Conservation (phyloP, 192 early-diverging fungal species). For the Coemansia sp. region DNA sequence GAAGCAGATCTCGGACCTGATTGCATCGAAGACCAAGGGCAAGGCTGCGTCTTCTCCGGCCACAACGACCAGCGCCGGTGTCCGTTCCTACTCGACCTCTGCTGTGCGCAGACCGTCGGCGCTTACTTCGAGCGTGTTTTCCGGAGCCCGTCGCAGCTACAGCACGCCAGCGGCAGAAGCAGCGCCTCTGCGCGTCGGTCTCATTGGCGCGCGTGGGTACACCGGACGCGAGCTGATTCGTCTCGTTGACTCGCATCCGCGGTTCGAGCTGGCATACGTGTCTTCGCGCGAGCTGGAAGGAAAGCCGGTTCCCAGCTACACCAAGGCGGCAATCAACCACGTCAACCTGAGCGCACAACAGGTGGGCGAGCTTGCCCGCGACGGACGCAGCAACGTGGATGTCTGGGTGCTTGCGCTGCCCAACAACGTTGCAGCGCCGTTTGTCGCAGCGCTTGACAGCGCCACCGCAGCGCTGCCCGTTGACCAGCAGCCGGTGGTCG, state of each 20-base stretch:
- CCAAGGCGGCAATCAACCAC: slow-evolving; percentile 62
- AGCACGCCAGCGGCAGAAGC: slow-evolving; percentile 45
- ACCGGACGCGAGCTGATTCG: slow-evolving; percentile 94
- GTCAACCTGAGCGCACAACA: slow-evolving; percentile 77
- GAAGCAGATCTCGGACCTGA: slow-evolving; percentile 67
- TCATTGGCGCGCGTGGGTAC: slow-evolving; percentile 97
- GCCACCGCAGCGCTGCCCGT: slow-evolving; percentile 49
- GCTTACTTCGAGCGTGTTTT: slow-evolving; percentile 13
- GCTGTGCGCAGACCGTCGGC: slow-evolving; percentile 17
- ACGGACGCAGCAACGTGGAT: slow-evolving; percentile 67
- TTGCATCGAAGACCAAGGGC: slow-evolving; percentile 36
- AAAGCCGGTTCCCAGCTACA: slow-evolving; percentile 76
- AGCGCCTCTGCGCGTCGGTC: slow-evolving; percentile 62
- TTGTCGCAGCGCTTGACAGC: slow-evolving; percentile 74
- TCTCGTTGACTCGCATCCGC: slow-evolving; percentile 83
- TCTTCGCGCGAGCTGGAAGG: slow-evolving; percentile 93
- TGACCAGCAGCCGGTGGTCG: slow-evolving; percentile 60
- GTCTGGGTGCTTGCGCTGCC: slow-evolving; percentile 97
- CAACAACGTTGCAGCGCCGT: slow-evolving; percentile 90
- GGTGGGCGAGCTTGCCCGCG: slow-evolving; percentile 56
- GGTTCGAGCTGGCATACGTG: slow-evolving; percentile 81
- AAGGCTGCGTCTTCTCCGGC: slow-evolving; percentile 14
- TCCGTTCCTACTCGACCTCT: slow-evolving; percentile 64
- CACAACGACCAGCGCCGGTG: slow-evolving; percentile 37
- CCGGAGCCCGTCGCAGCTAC: slow-evolving; percentile 58